A percentile compares a stretch with the other conserved stretches of the same genome.
phyloP scores from a whole-genome alignment of 306 rosid genomes.

The Aeschynomene evenia region DNA sequence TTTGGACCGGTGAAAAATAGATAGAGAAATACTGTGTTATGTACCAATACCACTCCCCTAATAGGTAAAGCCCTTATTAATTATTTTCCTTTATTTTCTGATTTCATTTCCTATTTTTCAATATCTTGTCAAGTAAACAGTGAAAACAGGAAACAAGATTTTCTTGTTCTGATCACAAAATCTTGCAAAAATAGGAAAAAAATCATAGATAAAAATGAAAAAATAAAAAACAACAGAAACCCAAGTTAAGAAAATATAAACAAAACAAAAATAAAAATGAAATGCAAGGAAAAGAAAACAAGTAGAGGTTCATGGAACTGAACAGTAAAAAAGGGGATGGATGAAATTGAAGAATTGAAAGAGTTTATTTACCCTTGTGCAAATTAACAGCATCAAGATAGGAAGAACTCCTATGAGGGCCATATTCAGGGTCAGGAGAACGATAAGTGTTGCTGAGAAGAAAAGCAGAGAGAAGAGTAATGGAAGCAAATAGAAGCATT shows the following conservation, averaged over 20 bases:
- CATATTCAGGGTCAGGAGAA: slow-evolving; percentile 54
- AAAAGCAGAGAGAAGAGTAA: slow-evolving; percentile 46
- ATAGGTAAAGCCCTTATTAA: no score
- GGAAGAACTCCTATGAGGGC: slow-evolving; percentile 45
- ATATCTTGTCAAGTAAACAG: no score
- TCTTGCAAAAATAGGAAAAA: no score
- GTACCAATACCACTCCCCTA: no score
- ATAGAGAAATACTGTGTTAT: no score
- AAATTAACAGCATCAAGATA: slow-evolving; percentile 46
- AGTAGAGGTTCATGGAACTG: background rate
- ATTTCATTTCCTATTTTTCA: no score
- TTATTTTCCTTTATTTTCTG: no score
- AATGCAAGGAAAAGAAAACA: background rate
- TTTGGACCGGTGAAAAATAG: no score
- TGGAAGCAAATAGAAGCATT: slow-evolving; percentile 38
- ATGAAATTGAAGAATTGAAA: background rate
- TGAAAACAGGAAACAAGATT: no score
- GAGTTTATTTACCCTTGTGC: slow-evolving; percentile 40
- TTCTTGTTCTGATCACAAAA: no score
- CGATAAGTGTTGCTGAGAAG: slow-evolving; percentile 50
- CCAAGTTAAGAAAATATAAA: no score
- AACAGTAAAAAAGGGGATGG: background rate
- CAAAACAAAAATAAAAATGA: background rate
- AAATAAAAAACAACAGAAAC: background rate
- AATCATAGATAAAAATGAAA: no score